Conservation (phyloP, 1,284 basidiomycete genomes). For the Gastroboletus turbinatus region DNA sequence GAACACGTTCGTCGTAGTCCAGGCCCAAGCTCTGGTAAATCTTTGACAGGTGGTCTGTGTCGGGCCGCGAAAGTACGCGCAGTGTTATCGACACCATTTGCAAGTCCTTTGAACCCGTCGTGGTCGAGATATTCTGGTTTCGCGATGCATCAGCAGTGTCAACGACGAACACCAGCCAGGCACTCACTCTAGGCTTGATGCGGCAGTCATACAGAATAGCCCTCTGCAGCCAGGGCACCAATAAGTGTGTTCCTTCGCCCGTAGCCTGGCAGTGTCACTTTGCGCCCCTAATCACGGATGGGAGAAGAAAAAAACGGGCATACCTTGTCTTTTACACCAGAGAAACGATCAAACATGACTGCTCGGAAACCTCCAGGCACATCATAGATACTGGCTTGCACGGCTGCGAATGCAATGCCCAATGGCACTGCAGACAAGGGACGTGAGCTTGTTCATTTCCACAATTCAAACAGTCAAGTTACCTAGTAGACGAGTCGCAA, state of each 20-base stretch:
- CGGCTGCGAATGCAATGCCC: conserved; percentile 61
- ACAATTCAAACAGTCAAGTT: conserved; percentile 8
- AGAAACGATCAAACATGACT: conserved; percentile 98
- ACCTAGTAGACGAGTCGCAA: conserved; percentile 50
- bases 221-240: conserved; percentile 92
- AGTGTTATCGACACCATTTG: conserved; percentile 98
- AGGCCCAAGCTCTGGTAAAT: conserved; percentile 95
- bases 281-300: no score
- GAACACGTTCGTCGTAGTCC: conserved; percentile 97
- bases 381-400: conserved; percentile 87
- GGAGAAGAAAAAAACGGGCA: conserved; percentile 11
- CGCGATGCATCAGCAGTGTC: conserved; percentile 3
- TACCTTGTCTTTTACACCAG: conserved; percentile 84
- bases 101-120: conserved; percentile 94
- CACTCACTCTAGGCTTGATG: conserved; percentile 87
- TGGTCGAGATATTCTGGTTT: conserved; percentile 92
- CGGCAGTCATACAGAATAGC: conserved; percentile 98
- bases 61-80: conserved; percentile 93
- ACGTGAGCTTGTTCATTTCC: conserved; percentile 8
- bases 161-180: conserved; percentile 1
- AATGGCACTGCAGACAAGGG: conserved; percentile 60
- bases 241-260: conserved; percentile 95
- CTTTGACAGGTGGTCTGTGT: conserved; percentile 83
- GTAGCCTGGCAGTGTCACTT: conserved; percentile 55
- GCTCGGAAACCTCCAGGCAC: conserved; percentile 92